Conservation (phyloP, 2,329 filamentous ascomycete species). For the Sporothrix protearum region DNA sequence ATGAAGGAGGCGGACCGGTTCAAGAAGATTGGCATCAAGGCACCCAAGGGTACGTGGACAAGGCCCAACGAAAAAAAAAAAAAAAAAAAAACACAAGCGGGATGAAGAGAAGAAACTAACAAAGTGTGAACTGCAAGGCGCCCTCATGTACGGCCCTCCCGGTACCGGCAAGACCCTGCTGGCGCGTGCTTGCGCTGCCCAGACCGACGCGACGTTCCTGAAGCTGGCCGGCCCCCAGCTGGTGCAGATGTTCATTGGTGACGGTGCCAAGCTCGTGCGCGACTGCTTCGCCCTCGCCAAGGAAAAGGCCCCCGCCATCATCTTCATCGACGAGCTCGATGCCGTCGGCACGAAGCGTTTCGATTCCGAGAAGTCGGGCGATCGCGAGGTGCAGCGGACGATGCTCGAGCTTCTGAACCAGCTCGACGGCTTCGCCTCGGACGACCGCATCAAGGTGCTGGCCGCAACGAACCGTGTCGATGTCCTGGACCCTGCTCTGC, state of each 20-base stretch:
- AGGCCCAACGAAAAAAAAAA: too few species aligned
- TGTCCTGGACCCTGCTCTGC: slow-evolving; percentile 84
- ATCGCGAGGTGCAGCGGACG: slow-evolving; percentile 95
- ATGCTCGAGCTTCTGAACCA: slow-evolving; percentile 99
- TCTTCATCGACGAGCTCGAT: slow-evolving; percentile 98
- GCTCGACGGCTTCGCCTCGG: slow-evolving; percentile 94
- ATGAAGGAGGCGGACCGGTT: slow-evolving; percentile 99
- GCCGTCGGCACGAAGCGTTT: slow-evolving; percentile 99
- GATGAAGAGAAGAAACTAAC: slow-evolving; percentile 15
- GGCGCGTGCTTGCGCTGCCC: slow-evolving; percentile 91
- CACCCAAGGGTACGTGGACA: slow-evolving; percentile 74
- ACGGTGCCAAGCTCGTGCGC: slow-evolving; percentile 93
- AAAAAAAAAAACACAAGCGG: neutral
- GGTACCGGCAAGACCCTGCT: slow-evolving; percentile 89
- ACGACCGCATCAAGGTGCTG: slow-evolving; percentile 94
- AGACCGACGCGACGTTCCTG: slow-evolving; percentile 97
- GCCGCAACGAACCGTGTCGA: slow-evolving; percentile 94
- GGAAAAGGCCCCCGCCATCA: slow-evolving; percentile 97
- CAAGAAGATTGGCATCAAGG: slow-evolving; percentile 99
- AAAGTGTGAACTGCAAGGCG: slow-evolving; percentile 57
- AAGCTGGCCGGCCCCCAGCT: slow-evolving; percentile 97
- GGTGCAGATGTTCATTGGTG: slow-evolving; percentile 99
- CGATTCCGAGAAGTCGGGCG: slow-evolving; percentile 96
- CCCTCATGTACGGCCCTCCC: slow-evolving; percentile 94
- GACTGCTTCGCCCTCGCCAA: slow-evolving; percentile 97